phyloP scores from a whole-genome alignment of 2,329 filamentous ascomycete genomes.

The Phaeoacremonium minimum region DNA sequence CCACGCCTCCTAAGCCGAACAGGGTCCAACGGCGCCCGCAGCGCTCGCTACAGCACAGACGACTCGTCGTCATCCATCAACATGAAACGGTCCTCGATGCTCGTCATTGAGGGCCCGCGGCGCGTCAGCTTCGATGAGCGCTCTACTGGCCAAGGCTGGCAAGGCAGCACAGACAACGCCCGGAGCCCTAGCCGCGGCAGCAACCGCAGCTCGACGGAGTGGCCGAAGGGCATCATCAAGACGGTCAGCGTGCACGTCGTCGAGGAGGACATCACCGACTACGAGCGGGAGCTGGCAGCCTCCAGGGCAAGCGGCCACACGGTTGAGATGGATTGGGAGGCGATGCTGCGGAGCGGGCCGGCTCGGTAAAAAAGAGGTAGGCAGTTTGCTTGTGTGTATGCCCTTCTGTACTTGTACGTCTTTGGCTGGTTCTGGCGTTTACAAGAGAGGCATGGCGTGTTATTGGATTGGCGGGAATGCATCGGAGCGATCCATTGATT shows the following conservation, averaged over 20 bases:
- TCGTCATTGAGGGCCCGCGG: conserved; percentile 19
- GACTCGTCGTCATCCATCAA: conserved; percentile 12
- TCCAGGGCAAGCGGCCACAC: conserved; percentile 4
- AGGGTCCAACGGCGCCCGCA: no score
- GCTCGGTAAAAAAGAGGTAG: no score
- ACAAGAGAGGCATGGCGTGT: no score
- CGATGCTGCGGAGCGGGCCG: conserved; percentile 17
- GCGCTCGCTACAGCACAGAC: conserved; percentile 5
- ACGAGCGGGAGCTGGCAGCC: conserved; percentile 9
- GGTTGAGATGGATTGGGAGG: conserved; percentile 21
- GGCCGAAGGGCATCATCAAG: conserved; percentile 31
- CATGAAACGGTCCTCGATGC: conserved; percentile 16
- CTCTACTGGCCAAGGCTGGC: conserved; percentile 5
- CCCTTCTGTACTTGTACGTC: no score
- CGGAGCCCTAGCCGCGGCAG: no score
- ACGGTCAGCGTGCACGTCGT: conserved; percentile 29
- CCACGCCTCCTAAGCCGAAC: conserved; percentile 8
- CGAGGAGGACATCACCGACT: conserved; percentile 23
- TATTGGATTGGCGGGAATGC: no score
- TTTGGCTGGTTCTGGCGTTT: no score
- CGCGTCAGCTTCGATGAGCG: conserved; percentile 12
- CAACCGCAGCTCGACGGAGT: conserved; percentile 9
- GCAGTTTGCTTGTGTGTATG: no score
- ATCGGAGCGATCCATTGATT: no score
- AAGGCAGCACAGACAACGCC: conserved; percentile 2